Evolutionary conservation across 176 grass and related monocot species (phyloP).

Genomic region (Oryza glumipatula): DNA sequence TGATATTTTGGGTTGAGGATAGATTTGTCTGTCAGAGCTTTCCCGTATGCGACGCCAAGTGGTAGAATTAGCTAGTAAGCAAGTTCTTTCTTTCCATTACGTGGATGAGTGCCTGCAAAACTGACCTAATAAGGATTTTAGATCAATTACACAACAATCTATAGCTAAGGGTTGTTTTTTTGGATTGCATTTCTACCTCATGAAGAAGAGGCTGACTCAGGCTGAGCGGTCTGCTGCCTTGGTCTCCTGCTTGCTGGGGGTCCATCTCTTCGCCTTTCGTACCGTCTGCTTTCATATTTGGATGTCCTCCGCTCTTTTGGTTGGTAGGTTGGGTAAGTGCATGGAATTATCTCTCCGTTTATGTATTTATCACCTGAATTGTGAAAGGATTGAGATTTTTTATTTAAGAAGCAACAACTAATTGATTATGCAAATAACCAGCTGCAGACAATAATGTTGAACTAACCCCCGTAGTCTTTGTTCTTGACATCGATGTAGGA

Average conservation of each 20-base stretch:
- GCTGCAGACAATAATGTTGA: background rate
- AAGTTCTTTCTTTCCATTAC: background rate
- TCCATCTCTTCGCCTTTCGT: slow-evolving; percentile 79
- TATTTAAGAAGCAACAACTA: background rate
- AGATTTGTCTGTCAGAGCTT: background rate
- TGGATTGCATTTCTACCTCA: slow-evolving; percentile 45
- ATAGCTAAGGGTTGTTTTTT: background rate
- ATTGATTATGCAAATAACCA: background rate
- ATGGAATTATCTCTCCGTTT: slow-evolving; percentile 98
- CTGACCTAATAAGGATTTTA: background rate
- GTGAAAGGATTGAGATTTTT: background rate
- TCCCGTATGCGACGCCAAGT: background rate
- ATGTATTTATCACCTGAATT: slow-evolving; percentile 92
- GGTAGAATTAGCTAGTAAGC: slow-evolving; percentile 17
- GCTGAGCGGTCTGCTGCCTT: slow-evolving; percentile 48
- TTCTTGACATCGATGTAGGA: slow-evolving; percentile 97
- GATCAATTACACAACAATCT: background rate
- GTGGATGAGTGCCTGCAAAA: slow-evolving; percentile 32
- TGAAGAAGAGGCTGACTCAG: slow-evolving; percentile 60
- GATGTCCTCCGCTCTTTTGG: slow-evolving; percentile 79
- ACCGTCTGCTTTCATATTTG: slow-evolving; percentile 89
- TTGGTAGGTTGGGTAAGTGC: slow-evolving; percentile 95
- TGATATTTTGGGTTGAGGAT: slow-evolving; percentile 28
- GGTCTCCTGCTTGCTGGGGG: slow-evolving; percentile 66
- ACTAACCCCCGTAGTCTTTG: slow-evolving; percentile 90